Conservation (phyloP, 441 rosid genomes). For the Jatropha podagrica region DNA sequence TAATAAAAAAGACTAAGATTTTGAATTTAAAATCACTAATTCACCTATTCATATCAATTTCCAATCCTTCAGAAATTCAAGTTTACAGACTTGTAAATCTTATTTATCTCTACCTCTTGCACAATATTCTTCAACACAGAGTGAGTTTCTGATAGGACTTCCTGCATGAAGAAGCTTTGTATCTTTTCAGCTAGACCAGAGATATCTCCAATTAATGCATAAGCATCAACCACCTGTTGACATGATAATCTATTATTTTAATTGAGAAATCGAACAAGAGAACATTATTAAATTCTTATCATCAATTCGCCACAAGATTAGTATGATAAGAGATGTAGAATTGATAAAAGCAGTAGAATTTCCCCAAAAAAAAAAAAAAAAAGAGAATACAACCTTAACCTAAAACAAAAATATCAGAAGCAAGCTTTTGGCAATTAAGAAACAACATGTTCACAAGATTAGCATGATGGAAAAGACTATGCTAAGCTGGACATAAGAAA, state of each 20-base stretch:
- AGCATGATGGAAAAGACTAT: not conserved
- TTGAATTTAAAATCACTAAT: slow-evolving; percentile 11
- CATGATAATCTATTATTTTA: slow-evolving; percentile 22
- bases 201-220: slow-evolving; percentile 95
- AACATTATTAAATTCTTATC: slow-evolving; percentile 8
- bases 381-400: not conserved
- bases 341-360: not conserved
- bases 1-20: not conserved
- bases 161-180: slow-evolving; percentile 98
- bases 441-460: slow-evolving; percentile 3
- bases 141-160: slow-evolving; percentile 92
- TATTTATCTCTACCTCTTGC: slow-evolving; percentile 63
- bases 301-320: slow-evolving; percentile 6
- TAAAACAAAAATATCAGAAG: not conserved
- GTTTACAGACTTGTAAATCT: slow-evolving; percentile 8
- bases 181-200: slow-evolving; percentile 99
- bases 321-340: not conserved
- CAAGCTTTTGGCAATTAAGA: not conserved
- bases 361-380: not conserved
- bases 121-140: slow-evolving; percentile 66
- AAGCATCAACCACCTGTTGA: slow-evolving; percentile 90
- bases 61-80: not conserved
- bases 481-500: not conserved
- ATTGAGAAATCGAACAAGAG: slow-evolving; percentile 1
- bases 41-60: not conserved